Evolutionary conservation across 495 filamentous ascomycete species (phyloP), one percentile per base, ranked within the genome.

Genomic region (Astrocystis sublimbata): DNA sequence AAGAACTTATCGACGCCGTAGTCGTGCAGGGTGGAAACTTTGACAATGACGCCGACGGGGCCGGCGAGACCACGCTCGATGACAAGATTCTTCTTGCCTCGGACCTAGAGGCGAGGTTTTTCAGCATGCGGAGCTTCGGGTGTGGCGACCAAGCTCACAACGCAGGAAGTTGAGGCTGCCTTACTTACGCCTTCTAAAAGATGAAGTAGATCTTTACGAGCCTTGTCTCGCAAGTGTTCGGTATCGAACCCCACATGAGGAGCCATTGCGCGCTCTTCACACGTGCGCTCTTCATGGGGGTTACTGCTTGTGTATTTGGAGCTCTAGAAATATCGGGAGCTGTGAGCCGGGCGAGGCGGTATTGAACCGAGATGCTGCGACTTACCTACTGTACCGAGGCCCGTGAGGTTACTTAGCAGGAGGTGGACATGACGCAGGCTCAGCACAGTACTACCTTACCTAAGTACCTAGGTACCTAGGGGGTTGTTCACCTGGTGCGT

Each of bases 1-100:
- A 97, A 98, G 58, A 97, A 87, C 66, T 92, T 94, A 75, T 98
- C 93, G 68, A 98, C 92, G 15, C 96, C 96, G 80, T 98, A 96
- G 66, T 99, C 93, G 67, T 86, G 79, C 33, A 83, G 63, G 6
- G 77, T 84, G 45, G 96, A 96, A 70, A 96, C 94, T 73, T 97
- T 97, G 78, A 96, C 89, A 70, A 98, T 88, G 58, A 96, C 83
- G 50, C 92, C 91, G 52, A 99, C 83, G 35, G 92, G 89, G 38
- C 93, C 93, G 65, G 93, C 92, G 66, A 99, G 83, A 68, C 88
- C 84, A 75, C 91, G 89, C 72, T 97, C 93, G 69, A 98, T 88
- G 56, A 98, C 89, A 63, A 99, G 83, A 76, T 97, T 96, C 82
- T 99, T 99, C 86, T 97, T 98, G 60, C 96, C 96, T 72, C 92